Conservation (phyloP, 2,329 filamentous ascomycete species). For the Pseudogymnoascus verrucosus region DNA sequence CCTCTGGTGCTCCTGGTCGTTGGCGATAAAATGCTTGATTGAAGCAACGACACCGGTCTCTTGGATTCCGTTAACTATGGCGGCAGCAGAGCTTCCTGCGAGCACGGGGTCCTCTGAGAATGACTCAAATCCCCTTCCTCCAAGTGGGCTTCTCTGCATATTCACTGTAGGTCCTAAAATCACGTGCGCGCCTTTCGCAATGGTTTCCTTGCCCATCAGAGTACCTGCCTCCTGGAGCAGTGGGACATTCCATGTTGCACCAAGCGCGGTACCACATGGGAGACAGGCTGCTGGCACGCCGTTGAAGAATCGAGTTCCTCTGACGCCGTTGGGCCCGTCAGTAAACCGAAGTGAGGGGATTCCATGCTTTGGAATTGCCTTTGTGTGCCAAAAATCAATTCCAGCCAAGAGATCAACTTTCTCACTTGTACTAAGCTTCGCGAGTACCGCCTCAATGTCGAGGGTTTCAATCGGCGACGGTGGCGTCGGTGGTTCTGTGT, state of each 20-base stretch:
- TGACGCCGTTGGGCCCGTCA: conserved; percentile 26
- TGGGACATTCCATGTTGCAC: conserved; percentile 58
- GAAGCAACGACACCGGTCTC: conserved; percentile 32
- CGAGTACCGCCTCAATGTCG: conserved; percentile 42
- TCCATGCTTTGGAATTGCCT: conserved; percentile 18
- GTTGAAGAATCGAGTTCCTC: conserved; percentile 25
- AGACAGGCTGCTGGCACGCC: conserved; percentile 36
- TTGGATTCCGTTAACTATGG: conserved; percentile 36
- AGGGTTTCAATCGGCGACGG: conserved; percentile 21
- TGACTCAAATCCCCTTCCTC: conserved; percentile 40
- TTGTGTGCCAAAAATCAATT: conserved; percentile 25
- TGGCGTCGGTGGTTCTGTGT: conserved; percentile 10
- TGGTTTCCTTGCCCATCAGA: conserved; percentile 58
- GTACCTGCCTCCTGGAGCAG: conserved; percentile 46
- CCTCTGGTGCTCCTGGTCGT: conserved; percentile 34
- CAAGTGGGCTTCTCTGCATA: conserved; percentile 38
- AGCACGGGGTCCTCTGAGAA: conserved; percentile 41
- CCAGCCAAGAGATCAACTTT: conserved; percentile 43
- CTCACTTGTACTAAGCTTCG: conserved; percentile 41
- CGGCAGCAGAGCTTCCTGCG: conserved; percentile 34
- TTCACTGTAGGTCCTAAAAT: conserved; percentile 58
- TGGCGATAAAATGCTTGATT: conserved; percentile 39
- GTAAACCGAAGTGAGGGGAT: conserved; percentile 25
- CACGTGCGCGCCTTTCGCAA: conserved; percentile 60
- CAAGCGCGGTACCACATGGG: conserved; percentile 36